A percentile compares a stretch with the other conserved stretches of the same genome.
phyloP scores from a whole-genome alignment of 2,329 filamentous ascomycete species.

The Fusarium annulatum region DNA sequence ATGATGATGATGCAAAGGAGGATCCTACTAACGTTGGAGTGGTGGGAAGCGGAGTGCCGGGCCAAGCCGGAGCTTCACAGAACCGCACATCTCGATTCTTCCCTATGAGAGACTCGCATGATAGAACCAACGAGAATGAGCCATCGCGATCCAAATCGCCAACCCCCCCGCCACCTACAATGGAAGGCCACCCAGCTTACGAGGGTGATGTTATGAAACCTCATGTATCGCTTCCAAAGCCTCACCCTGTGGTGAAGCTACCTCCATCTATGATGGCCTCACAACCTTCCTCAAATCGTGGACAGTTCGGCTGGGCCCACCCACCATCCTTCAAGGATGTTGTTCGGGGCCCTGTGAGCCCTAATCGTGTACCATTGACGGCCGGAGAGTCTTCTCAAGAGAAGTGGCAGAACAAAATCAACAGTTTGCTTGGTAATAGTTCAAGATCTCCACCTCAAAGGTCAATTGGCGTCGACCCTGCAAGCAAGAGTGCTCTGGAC shows the following conservation, averaged over 20 bases:
- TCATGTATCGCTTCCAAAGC: conserved; percentile 75
- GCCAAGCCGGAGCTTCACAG: conserved; percentile 53
- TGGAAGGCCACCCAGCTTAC: conserved; percentile 77
- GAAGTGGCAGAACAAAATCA: conserved; percentile 86
- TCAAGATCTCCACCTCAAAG: conserved; percentile 69
- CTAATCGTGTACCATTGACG: conserved; percentile 37
- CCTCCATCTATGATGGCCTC: conserved; percentile 64
- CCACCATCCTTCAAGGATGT: conserved; percentile 49
- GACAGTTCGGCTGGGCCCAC: conserved; percentile 51
- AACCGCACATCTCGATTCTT: conserved; percentile 71
- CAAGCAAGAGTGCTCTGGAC: conserved; percentile 74
- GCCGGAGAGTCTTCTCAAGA: conserved; percentile 53
- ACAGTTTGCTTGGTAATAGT: conserved; percentile 76
- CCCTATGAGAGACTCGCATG: conserved; percentile 63
- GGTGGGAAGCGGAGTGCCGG: conserved; percentile 46
- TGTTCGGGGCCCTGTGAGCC: conserved; percentile 36
- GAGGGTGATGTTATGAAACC: conserved; percentile 73
- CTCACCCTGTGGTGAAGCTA: conserved; percentile 82
- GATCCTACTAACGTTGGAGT: conserved; percentile 44
- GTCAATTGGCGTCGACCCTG: conserved; percentile 72
- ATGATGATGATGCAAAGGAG: conserved; percentile 46
- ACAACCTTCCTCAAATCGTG: conserved; percentile 41
- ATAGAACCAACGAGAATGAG: conserved; percentile 51
- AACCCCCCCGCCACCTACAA: conserved; percentile 78
- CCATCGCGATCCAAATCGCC: conserved; percentile 65